Evolutionary conservation across 2,329 filamentous ascomycete genomes (phyloP).

Genomic region (Curvularia eragrostidis): DNA sequence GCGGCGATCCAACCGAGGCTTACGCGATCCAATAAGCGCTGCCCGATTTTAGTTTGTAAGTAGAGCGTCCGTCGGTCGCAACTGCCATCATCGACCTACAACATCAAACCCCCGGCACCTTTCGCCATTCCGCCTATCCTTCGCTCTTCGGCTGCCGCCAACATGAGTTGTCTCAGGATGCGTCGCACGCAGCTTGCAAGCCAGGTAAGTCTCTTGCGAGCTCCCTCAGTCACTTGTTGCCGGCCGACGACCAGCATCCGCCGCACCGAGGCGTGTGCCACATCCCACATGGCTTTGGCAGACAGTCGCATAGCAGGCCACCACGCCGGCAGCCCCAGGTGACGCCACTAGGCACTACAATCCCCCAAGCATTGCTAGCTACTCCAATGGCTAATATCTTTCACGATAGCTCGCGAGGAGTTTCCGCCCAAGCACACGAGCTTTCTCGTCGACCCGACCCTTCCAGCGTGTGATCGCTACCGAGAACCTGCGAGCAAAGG

Average conservation of each 20-base stretch:
- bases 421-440: slow-evolving; percentile 70
- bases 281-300: slow-evolving; percentile 28
- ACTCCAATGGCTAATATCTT: slow-evolving; percentile 41
- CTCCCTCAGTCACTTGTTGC: slow-evolving; percentile 19
- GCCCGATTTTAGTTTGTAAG: slow-evolving; percentile 28
- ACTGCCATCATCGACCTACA: slow-evolving; percentile 35
- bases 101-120: slow-evolving; percentile 33
- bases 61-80: slow-evolving; percentile 19
- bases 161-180: slow-evolving; percentile 51
- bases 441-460: slow-evolving; percentile 86
- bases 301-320: slow-evolving; percentile 7
- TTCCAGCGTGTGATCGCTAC: slow-evolving; percentile 86
- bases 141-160: slow-evolving; percentile 40
- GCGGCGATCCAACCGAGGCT: slow-evolving; percentile 38
- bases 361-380: not conserved
- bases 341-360: not conserved
- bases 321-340: not conserved
- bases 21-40: slow-evolving; percentile 38
- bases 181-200: slow-evolving; percentile 48
- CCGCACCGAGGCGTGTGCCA: slow-evolving; percentile 38
- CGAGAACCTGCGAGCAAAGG: slow-evolving; percentile 86
- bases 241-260: slow-evolving; percentile 27
- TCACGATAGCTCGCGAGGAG: slow-evolving; percentile 66
- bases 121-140: slow-evolving; percentile 30
- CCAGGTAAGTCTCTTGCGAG: slow-evolving; percentile 42